Percentiles rank a stretch among this genome's conserved stretches.
Evolutionary conservation across 73 alveolate species (phyloP).

Genomic region (Paramecium octaurelia): DNA sequence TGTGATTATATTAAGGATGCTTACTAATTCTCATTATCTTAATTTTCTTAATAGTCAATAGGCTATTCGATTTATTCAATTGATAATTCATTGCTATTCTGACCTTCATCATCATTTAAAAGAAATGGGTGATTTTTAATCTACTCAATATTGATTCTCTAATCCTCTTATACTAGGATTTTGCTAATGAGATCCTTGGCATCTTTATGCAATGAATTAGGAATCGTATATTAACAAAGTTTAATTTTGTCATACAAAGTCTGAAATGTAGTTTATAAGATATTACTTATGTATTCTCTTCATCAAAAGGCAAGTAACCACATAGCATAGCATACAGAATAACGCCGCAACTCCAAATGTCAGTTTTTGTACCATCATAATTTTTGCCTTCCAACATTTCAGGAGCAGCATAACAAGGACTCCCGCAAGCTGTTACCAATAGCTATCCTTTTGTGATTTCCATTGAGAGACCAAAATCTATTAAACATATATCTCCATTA

Average conservation of each 20-base stretch:
- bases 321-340: constrained; percentile 91
- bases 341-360: constrained; percentile 93
- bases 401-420: constrained; percentile 94
- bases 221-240: constrained; percentile 76
- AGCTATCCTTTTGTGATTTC: background rate
- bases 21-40: background rate
- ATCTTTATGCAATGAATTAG: constrained; percentile 63
- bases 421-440: constrained; percentile 86
- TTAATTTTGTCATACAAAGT: constrained; percentile 81
- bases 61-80: background rate
- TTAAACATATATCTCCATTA: constrained; percentile 73
- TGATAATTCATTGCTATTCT: background rate
- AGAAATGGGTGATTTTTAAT: background rate
- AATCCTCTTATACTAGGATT: background rate
- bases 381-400: constrained; percentile 89
- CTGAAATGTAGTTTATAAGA: background rate
- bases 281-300: constrained; percentile 73
- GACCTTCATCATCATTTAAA: background rate
- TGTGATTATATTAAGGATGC: background rate
- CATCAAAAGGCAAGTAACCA: constrained; percentile 95
- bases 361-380: constrained; percentile 76
- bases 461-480: constrained; percentile 87
- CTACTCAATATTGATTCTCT: background rate
- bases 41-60: background rate
- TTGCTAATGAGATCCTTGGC: constrained; percentile 62